Evolutionary conservation across 768 basidiomycete genomes (phyloP).

Genomic region (Melanogaster broomeanus): DNA sequence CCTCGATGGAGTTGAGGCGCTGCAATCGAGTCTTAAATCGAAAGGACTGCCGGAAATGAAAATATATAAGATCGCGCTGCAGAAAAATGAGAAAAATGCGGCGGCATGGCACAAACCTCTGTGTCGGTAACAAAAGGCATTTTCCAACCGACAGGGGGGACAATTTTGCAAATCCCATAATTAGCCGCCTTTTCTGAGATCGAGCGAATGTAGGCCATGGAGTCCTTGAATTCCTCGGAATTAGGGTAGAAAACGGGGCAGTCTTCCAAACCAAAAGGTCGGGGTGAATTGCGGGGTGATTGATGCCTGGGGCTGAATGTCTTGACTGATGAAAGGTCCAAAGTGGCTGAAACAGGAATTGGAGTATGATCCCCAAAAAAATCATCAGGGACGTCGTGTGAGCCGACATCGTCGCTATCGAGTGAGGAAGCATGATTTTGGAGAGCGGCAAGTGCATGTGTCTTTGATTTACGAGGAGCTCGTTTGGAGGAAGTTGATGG

Average conservation of each 20-base stretch:
- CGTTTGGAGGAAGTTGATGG: conserved; percentile 53
- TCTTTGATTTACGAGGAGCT: conserved; percentile 89
- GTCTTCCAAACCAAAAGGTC: conserved; percentile 86
- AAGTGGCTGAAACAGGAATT: conserved; percentile 59
- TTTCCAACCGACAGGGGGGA: conserved; percentile 91
- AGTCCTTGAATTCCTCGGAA: conserved; percentile 89
- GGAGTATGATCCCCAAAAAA: conserved; percentile 52
- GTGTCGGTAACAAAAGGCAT: conserved; percentile 97
- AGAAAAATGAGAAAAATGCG: conserved; percentile 27
- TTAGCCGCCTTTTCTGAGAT: conserved; percentile 69
- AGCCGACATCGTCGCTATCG: conserved; percentile 48
- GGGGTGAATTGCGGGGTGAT: conserved; percentile 39
- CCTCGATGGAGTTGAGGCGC: conserved; percentile 95
- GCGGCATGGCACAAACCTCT: conserved; percentile 59
- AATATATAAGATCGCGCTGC: conserved; percentile 19
- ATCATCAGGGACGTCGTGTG: conserved; percentile 45
- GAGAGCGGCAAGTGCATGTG: conserved; percentile 79
- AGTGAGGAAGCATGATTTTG: conserved; percentile 62
- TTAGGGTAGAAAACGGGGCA: conserved; percentile 91
- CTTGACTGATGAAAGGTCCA: conserved; percentile 75
- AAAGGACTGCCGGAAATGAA: conserved; percentile 57
- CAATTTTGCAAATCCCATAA: conserved; percentile 94
- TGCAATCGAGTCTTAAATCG: conserved; percentile 96
- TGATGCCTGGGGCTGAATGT: conserved; percentile 54
- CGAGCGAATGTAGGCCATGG: conserved; percentile 88